Conservation (phyloP, 306 rosid species). For the Acacia crassicarpa region DNA sequence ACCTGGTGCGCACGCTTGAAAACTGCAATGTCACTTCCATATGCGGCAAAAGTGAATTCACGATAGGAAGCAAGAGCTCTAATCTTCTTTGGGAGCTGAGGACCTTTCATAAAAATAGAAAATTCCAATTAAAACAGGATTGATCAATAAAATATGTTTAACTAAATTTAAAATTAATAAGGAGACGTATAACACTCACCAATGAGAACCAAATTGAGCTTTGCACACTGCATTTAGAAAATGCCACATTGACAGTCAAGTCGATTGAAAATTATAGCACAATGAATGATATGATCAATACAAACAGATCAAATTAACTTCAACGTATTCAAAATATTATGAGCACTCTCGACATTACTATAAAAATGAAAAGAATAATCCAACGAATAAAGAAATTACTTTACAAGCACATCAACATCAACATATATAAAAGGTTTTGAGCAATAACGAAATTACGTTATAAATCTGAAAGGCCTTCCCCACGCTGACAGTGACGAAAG, state of each 20-base stretch:
- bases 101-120: slow-evolving; percentile 54
- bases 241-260: neutral
- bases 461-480: slow-evolving; percentile 93
- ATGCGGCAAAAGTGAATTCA: slow-evolving; percentile 78
- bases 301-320: neutral
- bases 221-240: slow-evolving; percentile 66
- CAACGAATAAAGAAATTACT: neutral
- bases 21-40: slow-evolving; percentile 66
- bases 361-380: slow-evolving; percentile 53
- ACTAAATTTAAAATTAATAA: neutral
- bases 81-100: slow-evolving; percentile 84
- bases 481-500: slow-evolving; percentile 80
- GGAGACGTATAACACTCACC: slow-evolving; percentile 39
- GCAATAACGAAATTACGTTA: slow-evolving; percentile 44
- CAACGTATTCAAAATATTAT: neutral
- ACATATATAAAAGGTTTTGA: neutral
- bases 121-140: neutral
- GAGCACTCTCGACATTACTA: slow-evolving; percentile 38
- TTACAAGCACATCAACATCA: neutral
- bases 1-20: slow-evolving; percentile 90
- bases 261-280: slow-evolving; percentile 5
- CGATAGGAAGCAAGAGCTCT: slow-evolving; percentile 85
- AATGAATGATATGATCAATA: neutral
- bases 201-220: slow-evolving; percentile 73
- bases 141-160: neutral